A percentile compares a stretch with the other conserved stretches of the same genome.
Evolutionary conservation across 208 protist species (phyloP).

Genomic region (Crithidia expoeki): DNA sequence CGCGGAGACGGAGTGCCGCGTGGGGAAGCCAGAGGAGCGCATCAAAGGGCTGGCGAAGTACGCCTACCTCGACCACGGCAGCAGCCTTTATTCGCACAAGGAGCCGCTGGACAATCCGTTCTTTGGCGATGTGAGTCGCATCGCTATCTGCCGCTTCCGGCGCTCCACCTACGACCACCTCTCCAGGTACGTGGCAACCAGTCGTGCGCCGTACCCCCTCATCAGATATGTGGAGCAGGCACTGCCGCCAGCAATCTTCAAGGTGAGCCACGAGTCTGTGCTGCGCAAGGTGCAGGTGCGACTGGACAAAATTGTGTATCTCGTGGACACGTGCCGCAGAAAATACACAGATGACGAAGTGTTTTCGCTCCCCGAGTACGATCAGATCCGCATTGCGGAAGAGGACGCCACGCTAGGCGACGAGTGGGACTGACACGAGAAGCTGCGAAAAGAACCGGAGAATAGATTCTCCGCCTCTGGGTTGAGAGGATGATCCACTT

Average conservation of each 20-base stretch:
- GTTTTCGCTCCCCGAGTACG: constrained; percentile 75
- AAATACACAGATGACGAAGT: constrained; percentile 48
- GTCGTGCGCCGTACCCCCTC: constrained; percentile 33
- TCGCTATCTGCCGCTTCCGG: constrained; percentile 78
- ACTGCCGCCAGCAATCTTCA: constrained; percentile 48
- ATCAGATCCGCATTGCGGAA: constrained; percentile 60
- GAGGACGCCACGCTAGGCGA: constrained; percentile 49
- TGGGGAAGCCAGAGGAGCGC: constrained; percentile 35
- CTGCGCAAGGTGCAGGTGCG: constrained; percentile 59
- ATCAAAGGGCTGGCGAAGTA: constrained; percentile 75
- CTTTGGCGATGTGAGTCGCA: constrained; percentile 51
- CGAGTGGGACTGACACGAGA: constrained; percentile 20
- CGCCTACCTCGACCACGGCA: constrained; percentile 85
- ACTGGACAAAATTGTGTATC: constrained; percentile 63
- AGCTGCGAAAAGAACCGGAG: not conserved
- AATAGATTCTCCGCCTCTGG: too few relatives aligned
- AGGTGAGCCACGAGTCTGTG: constrained; percentile 50
- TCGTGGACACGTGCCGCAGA: constrained; percentile 58
- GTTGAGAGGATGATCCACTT: too few relatives aligned
- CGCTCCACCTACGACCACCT: constrained; percentile 58
- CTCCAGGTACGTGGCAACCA: constrained; percentile 19
- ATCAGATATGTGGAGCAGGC: constrained; percentile 37
- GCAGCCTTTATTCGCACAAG: constrained; percentile 83
- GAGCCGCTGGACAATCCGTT: constrained; percentile 70
- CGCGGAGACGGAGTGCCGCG: constrained; percentile 45